phyloP scores from a whole-genome alignment of 2,329 filamentous ascomycete genomes.

The Amylocarpus encephaloides region DNA sequence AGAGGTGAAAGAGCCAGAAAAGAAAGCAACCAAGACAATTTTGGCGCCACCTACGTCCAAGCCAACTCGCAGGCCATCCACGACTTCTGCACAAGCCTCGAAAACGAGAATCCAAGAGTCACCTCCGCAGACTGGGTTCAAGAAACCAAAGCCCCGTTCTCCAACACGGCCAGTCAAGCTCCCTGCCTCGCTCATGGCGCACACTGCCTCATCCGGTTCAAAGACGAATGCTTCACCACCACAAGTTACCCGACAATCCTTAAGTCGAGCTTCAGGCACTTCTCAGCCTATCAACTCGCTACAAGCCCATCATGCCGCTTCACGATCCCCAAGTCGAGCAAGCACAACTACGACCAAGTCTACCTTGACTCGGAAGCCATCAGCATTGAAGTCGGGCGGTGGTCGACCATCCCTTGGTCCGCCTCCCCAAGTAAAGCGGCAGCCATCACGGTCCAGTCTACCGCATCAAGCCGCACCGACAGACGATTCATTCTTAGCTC shows the following conservation, averaged over 20 bases:
- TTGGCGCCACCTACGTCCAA: slow-evolving; percentile 16
- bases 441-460: slow-evolving; percentile 43
- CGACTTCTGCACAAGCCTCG: slow-evolving; percentile 14
- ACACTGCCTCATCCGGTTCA: slow-evolving; percentile 62
- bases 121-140: slow-evolving; percentile 34
- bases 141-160: slow-evolving; percentile 59
- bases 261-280: slow-evolving; percentile 36
- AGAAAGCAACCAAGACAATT: slow-evolving; percentile 13
- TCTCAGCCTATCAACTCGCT: slow-evolving; percentile 27
- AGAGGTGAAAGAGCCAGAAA: slow-evolving; percentile 1
- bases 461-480: slow-evolving; percentile 48
- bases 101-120: slow-evolving; percentile 26
- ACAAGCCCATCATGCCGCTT: slow-evolving; percentile 29
- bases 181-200: slow-evolving; percentile 60
- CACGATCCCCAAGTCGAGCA: slow-evolving; percentile 27
- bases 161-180: slow-evolving; percentile 63
- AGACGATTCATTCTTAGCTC: slow-evolving; percentile 68
- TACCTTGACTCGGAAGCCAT: slow-evolving; percentile 23
- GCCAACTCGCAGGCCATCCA: slow-evolving; percentile 21
- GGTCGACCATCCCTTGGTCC: slow-evolving; percentile 42
- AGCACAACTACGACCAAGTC: slow-evolving; percentile 17
- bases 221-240: slow-evolving; percentile 43
- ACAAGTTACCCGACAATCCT: slow-evolving; percentile 35
- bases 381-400: slow-evolving; percentile 20
- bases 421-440: slow-evolving; percentile 45